phyloP scores from a whole-genome alignment of 176 grass and related monocot species.

The Oryza officinalis region DNA sequence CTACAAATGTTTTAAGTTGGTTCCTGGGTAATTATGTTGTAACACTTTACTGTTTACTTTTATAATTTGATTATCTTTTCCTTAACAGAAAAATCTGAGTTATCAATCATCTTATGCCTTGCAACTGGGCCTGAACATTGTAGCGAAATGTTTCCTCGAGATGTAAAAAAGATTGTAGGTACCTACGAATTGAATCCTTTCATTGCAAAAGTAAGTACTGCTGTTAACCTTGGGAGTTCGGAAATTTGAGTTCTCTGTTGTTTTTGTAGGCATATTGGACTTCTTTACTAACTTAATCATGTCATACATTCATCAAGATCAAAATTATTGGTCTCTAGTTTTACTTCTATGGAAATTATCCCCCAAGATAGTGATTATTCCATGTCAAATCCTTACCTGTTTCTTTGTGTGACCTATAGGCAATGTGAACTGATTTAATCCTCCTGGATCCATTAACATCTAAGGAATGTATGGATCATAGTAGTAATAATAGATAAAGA shows the following conservation, averaged over 20 bases:
- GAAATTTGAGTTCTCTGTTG: not conserved
- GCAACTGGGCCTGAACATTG: constrained; percentile 51
- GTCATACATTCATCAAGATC: not conserved
- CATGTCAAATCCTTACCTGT: not conserved
- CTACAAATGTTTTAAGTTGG: not conserved
- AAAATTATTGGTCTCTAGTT: not conserved
- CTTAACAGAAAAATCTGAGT: constrained; percentile 64
- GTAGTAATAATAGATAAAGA: not conserved
- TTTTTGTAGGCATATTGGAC: not conserved
- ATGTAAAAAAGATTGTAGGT: constrained; percentile 59
- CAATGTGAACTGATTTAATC: not conserved
- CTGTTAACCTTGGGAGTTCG: not conserved
- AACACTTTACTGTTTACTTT: not conserved
- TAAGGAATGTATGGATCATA: not conserved
- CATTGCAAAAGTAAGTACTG: constrained; percentile 60
- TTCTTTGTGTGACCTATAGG: not conserved
- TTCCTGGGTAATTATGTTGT: not conserved
- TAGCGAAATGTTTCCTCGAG: constrained; percentile 48
- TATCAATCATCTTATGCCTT: constrained; percentile 82
- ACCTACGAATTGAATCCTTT: constrained; percentile 60
- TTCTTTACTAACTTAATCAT: not conserved
- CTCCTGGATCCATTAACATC: constrained; percentile 1
- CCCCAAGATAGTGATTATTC: not conserved
- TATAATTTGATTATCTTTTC: constrained; percentile 28
- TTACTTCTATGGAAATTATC: constrained; percentile 3